Evolutionary conservation across 495 filamentous ascomycete species (phyloP), one percentile per base, ranked within the genome.

Genomic region (Aspergillus egyptiacus): DNA sequence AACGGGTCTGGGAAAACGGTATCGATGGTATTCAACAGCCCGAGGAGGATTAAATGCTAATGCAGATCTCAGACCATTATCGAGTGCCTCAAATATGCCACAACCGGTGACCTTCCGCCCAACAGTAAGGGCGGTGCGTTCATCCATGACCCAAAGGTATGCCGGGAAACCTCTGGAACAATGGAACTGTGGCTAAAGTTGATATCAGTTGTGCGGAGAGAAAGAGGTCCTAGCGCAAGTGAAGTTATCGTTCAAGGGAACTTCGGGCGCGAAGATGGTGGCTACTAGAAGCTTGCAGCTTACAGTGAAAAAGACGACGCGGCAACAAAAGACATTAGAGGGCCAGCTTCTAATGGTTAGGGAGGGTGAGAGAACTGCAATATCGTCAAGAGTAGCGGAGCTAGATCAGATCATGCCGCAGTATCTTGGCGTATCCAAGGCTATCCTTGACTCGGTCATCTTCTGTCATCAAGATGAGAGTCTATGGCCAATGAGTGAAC

Each of bases 381-480:
- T 93, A 22, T 95, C 91, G 13, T 86, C 85, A 2, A 77, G 81
- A 6, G 84, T 87, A 11, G 80, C 81, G 2, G 85, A 96, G 48
- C 71, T 98, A 23, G 83, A 96, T 60, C 74, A 81, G 54, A 77
- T 91, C 39, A 81, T 97, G 67, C 88, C 93, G 1, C 79, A 88
- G 51, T 86, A 90, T 54, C 76, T 98, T 5, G 93, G 94, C 25
- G 93, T 96, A 7, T 93, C 90, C 3, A 82, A 84, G 48, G 89
- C 93, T 7, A 79, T 98, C 11, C 76, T 98, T 25, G 90, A 97
- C 36, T 84, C 80, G 37, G 93, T 98, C 60, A 96, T 98, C 55
- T 98, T 98, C 68, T 98, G 93, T 62, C 93, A 98, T 63, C 93
- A 98, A 57, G 93, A 98, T 54, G 93, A 98, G 50, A 96, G 91